Evolutionary conservation across 805 yeast genomes (phyloP).

Genomic region (Cyberlindnera japonica): DNA sequence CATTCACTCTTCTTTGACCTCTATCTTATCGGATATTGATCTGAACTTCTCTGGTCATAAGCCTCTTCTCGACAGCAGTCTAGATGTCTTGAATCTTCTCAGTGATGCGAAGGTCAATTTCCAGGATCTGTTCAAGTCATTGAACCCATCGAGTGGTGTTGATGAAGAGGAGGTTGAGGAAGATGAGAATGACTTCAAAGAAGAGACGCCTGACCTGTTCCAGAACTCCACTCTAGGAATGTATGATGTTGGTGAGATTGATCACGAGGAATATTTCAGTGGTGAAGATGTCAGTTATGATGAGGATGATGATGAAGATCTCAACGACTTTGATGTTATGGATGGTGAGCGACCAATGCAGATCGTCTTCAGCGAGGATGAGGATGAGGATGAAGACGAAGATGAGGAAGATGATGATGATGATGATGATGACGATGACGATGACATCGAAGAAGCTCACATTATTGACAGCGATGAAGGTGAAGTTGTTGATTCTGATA

Average conservation of each 20-base stretch:
- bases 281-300: constrained; percentile 47
- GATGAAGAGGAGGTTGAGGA: constrained; percentile 55
- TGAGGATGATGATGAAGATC: constrained; percentile 37
- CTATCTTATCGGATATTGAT: constrained; percentile 62
- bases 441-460: constrained; percentile 24
- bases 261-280: constrained; percentile 58
- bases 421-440: constrained; percentile 28
- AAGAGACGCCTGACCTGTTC: constrained; percentile 78
- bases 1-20: constrained; percentile 53
- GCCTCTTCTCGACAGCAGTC: constrained; percentile 51
- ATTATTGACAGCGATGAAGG: constrained; percentile 30
- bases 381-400: constrained; percentile 32
- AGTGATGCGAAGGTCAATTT: constrained; percentile 54
- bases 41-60: constrained; percentile 68
- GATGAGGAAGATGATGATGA: constrained; percentile 33
- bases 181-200: constrained; percentile 54
- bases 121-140: constrained; percentile 54
- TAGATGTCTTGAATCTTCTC: constrained; percentile 55
- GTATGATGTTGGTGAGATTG: constrained; percentile 80
- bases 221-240: constrained; percentile 89
- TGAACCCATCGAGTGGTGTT: constrained; percentile 34
- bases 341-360: constrained; percentile 24
- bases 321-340: constrained; percentile 15
- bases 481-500: constrained; percentile 19
- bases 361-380: constrained; percentile 33